Base-by-base conservation (phyloP, 257 asterid species). In the Parsonsia alboflavescens region DNA sequence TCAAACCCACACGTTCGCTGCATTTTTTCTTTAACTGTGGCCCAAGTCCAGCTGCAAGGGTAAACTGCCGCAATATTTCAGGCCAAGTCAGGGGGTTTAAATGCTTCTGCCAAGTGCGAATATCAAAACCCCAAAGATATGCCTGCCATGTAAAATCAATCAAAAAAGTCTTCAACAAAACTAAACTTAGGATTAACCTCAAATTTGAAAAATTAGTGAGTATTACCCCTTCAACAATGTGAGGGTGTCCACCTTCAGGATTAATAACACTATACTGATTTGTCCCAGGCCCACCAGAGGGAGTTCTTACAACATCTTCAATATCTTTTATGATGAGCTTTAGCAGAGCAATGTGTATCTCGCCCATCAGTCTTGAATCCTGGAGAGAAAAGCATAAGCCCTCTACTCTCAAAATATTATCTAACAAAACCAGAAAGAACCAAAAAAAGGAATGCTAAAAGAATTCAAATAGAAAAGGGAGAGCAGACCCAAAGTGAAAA, bases 171-270 rank as follows among this genome's bases (percentile, higher is more conserved):
- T 44, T 70, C 65, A 61, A 21, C 61, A 39, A 58, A 19, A 44
- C 52, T 3, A 42, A 41, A 68, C 6, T 41, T 57, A 5, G 36
- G 39, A 65, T 22, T 30, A 24, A 41, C 17, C 53, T 11, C 17
- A 50, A 19, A 26, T 48, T 76, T 41, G 52, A 33, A 36, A 66
- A 48, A 54, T 74, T 45, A 76, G 49, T 17, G 26, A 61, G 24
- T 64, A 75, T 85, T 95, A 95, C 98, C 99, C 99, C 99, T 91
- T 95, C 89, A 65, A 95, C 96, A 79, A 92, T 85, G 72, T 84
- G 94, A 70, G 99, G 98, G 82, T 95, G 99, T 82, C 99, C 99
- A 80, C 99, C 99, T 86, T 95, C 99, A 80, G 90, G 94, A 82
- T 89, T 92, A 81, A 91, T 79, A 86, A 93, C 99, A 86, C 85